Base-by-base conservation (phyloP, 805 yeast species). In the Myxozyma neglecta region DNA sequence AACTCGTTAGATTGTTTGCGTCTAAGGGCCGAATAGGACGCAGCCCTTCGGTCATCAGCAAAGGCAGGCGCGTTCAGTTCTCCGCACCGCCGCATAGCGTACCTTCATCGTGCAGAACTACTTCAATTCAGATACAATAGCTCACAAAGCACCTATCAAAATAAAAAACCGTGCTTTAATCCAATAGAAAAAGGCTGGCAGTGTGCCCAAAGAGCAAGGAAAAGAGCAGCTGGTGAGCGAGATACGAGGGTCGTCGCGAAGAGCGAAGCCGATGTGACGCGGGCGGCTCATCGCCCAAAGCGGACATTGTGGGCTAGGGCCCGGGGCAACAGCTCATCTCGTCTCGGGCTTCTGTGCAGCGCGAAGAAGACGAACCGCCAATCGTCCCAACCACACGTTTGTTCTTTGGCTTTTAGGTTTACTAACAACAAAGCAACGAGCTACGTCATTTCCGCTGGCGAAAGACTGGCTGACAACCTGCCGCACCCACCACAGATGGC, bases 261-360 rank as follows among this genome's bases (percentile, higher is more conserved):
- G 39, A 20, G n/a, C 40, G 14, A 8, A 29, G 49, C 14, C 50
- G 36, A 18, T 36, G 52, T 34, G 58, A 45, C 36, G 52, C 37
- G 58, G 46, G 44, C n/a, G 20, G 58, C 47, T 49, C 58, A 55
- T 47, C 46, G 51, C 57, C 50, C 16, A 35, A 36, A 35, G 42
- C 51, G 57, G 50, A 35, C 18, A 47, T 29, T 55, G 58, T 55
- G 58, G 58, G 53, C 58, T 55, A 55, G 58, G 58, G 58, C 39
- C 46, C 5, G 1, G 16, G 11, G 35, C 18, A 11, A n/a, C 20
- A n/a, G 16, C 20, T 29, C 14, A 36, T 10, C 18, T 7, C 18
- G 16, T n/a, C n/a, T n/a, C n/a, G n/a, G n/a, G n/a, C n/a, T n/a
- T n/a, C n/a, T n/a, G n/a, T n/a, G n/a, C n/a, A n/a, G n/a, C n/a